phyloP scores from a whole-genome alignment of 345 rosid species.

The Eucalyptus rudis region DNA sequence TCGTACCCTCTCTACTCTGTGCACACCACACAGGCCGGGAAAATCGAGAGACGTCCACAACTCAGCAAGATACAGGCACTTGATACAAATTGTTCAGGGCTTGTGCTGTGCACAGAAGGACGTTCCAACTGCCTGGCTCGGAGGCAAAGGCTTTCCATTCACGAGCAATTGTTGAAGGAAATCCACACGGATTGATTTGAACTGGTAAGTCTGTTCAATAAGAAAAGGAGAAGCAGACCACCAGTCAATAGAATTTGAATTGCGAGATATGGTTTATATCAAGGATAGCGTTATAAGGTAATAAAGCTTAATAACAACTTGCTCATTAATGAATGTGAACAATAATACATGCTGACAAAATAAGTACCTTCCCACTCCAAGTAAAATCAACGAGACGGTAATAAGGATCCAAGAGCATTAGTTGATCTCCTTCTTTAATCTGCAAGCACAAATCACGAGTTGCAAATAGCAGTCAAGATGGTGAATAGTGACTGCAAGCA shows the following conservation, averaged over 20 bases:
- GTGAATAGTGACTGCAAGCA: background rate
- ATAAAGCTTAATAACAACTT: background rate
- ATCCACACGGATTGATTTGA: constrained; percentile 57
- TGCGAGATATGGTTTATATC: background rate
- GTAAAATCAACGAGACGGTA: constrained; percentile 21
- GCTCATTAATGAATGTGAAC: background rate
- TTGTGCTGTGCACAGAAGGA: constrained; percentile 58
- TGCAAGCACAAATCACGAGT: background rate
- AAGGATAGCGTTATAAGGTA: no score
- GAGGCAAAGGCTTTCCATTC: constrained; percentile 33
- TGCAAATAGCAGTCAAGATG: background rate
- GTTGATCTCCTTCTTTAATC: constrained; percentile 65
- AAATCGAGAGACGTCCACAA: background rate
- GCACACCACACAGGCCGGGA: background rate
- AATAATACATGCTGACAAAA: background rate
- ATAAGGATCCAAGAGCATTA: constrained; percentile 36
- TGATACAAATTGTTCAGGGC: constrained; percentile 16
- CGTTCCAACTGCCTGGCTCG: constrained; percentile 16
- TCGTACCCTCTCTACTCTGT: background rate
- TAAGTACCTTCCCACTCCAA: constrained; percentile 60
- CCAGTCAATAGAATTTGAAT: background rate
- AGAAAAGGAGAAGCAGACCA: background rate
- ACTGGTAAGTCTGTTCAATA: constrained; percentile 25
- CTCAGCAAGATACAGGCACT: background rate
- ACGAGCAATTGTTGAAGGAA: constrained; percentile 53